These are phyloP conservation scores for Claviceps pusilla DNA, from an alignment of 2,329 filamentous ascomycete species.

Conservation along the genomic window DNA sequence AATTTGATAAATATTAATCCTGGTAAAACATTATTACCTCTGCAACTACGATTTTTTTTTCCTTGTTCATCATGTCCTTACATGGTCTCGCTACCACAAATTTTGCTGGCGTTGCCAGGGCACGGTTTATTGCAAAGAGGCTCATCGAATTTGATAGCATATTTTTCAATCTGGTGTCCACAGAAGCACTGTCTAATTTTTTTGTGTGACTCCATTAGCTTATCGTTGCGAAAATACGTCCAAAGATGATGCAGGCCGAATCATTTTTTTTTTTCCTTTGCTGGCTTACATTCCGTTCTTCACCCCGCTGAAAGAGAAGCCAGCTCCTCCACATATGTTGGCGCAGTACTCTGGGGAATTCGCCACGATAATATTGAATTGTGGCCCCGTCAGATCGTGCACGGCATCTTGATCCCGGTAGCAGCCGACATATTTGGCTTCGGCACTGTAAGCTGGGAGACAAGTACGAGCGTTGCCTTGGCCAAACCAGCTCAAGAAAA, in stretches of 20 bases:
- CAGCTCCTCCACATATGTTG: slow-evolving; percentile 8
- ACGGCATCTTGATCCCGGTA: background rate
- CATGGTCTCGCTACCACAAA: background rate
- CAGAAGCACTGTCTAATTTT: background rate
- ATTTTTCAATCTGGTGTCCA: background rate
- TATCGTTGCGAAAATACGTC: background rate
- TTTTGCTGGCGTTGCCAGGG: background rate
- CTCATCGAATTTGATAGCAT: background rate
- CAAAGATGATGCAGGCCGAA: no score
- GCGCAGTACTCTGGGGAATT: slow-evolving; percentile 7
- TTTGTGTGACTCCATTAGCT: background rate
- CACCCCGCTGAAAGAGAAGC: slow-evolving; percentile 6
- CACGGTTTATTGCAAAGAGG: background rate
- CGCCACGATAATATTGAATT: background rate
- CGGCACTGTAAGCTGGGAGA: background rate
- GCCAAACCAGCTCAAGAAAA: background rate
- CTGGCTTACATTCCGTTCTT: slow-evolving; percentile 6
- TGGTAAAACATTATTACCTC: background rate
- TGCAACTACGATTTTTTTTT: background rate
- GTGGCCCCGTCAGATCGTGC: background rate
- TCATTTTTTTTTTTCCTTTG: background rate
- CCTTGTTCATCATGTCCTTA: background rate
- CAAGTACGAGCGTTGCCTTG: background rate
- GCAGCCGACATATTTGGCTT: background rate
- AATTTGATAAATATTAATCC: background rate